Percentiles rank a stretch among this genome's conserved stretches.
Conservation (phyloP, 192 early-diverging fungal genomes). For the Oehlia diaphana region DNA sequence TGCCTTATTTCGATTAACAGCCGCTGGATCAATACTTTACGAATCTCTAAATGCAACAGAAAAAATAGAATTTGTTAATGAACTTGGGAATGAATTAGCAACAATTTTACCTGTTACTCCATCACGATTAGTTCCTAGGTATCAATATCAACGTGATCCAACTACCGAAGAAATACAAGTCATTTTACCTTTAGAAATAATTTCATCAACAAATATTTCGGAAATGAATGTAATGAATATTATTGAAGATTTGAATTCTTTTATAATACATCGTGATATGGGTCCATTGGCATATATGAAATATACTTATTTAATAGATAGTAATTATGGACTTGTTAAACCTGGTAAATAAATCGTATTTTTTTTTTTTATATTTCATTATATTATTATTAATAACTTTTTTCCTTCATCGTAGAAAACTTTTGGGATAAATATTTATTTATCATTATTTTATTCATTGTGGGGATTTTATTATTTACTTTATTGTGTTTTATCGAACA, state of each 20-base stretch:
- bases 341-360: background rate
- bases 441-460: background rate
- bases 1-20: background rate
- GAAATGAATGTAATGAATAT: background rate
- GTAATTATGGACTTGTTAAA: background rate
- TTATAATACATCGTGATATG: background rate
- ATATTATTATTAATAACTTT: background rate
- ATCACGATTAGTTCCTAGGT: background rate
- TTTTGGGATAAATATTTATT: background rate
- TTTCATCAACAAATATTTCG: background rate
- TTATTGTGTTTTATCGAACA: background rate
- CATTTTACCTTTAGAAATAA: background rate
- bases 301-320: background rate
- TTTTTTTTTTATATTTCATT: background rate
- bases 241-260: background rate
- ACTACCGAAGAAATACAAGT: background rate
- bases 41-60: background rate
- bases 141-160: background rate
- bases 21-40: background rate
- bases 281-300: background rate
- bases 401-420: background rate
- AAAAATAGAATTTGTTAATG: background rate
- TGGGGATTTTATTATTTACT: background rate
- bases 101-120: background rate
- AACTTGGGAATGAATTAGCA: background rate